Conservation (phyloP, 495 filamentous ascomycete genomes). For the Xylaria sp. region DNA sequence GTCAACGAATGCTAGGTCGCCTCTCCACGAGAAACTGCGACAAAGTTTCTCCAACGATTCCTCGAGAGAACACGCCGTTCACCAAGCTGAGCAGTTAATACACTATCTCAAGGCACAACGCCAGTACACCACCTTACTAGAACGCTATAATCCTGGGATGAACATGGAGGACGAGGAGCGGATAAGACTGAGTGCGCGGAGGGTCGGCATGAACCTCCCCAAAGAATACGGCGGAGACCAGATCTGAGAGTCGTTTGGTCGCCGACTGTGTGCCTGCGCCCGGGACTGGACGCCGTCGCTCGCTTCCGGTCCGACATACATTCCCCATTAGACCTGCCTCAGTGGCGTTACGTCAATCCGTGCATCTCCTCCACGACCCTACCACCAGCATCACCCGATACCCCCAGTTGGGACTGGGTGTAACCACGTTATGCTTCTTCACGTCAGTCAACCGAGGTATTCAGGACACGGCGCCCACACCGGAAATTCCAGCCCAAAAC, state of each 20-base stretch:
- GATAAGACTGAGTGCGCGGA: slow-evolving; percentile 79
- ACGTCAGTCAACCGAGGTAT: not conserved
- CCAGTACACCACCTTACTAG: slow-evolving; percentile 77
- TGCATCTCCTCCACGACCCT: not conserved
- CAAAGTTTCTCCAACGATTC: slow-evolving; percentile 52
- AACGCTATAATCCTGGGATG: slow-evolving; percentile 93
- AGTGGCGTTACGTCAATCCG: not conserved
- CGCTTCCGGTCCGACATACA: not conserved
- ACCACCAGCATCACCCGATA: not conserved
- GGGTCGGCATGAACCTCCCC: slow-evolving; percentile 90
- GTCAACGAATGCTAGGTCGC: slow-evolving; percentile 57
- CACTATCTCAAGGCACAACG: slow-evolving; percentile 84
- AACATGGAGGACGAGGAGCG: slow-evolving; percentile 83
- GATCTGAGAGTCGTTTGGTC: slow-evolving; percentile 7
- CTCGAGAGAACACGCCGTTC: slow-evolving; percentile 46
- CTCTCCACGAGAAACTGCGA: slow-evolving; percentile 66
- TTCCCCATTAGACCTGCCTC: not conserved
- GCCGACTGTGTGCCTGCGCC: not conserved
- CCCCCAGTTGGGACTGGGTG: not conserved
- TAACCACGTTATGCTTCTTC: not conserved
- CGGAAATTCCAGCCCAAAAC: not conserved
- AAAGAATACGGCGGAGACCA: slow-evolving; percentile 48
- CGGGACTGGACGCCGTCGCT: too few species aligned
- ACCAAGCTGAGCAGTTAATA: slow-evolving; percentile 76
- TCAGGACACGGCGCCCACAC: not conserved